Conservation (phyloP, 208 protist genomes). For the Trypanosoma congolense region DNA sequence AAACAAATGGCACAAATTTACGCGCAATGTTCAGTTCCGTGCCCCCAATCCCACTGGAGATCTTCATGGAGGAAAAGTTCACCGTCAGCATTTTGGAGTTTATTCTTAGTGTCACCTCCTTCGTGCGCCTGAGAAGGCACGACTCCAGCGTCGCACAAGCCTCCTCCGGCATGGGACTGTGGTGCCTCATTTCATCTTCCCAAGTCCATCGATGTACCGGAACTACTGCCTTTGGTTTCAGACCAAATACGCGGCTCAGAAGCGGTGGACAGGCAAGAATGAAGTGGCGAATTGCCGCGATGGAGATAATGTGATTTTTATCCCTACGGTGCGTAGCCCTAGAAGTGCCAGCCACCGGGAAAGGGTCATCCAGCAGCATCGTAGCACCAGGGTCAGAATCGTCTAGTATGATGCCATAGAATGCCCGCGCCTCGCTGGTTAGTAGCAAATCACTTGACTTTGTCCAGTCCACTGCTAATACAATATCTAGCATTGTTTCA, state of each 20-base stretch:
- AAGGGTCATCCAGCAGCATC: conserved; percentile 73
- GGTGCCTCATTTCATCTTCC: conserved; percentile 85
- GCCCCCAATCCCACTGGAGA: conserved; percentile 32
- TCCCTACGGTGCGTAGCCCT: conserved; percentile 58
- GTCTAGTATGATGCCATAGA: conserved; percentile 65
- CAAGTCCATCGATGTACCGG: conserved; percentile 85
- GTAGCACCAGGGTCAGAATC: conserved; percentile 46
- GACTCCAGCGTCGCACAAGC: conserved; percentile 68
- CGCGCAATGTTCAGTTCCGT: conserved; percentile 64
- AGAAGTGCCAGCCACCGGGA: conserved; percentile 38
- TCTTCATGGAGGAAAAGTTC: conserved; percentile 73
- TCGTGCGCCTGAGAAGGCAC: conserved; percentile 29
- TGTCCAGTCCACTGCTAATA: conserved; percentile 39
- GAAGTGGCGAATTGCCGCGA: conserved; percentile 74
- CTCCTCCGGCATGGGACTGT: conserved; percentile 61
- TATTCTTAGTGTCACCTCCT: conserved; percentile 32
- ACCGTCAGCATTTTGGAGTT: conserved; percentile 45
- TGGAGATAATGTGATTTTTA: conserved; percentile 80
- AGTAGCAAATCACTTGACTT: conserved; percentile 41
- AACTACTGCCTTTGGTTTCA: conserved; percentile 68
- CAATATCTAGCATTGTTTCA: conserved; percentile 55
- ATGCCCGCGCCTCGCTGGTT: conserved; percentile 41
- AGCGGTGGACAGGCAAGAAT: conserved; percentile 68
- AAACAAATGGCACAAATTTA: conserved; percentile 74
- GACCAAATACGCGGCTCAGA: conserved; percentile 61